Evolutionary conservation across 176 grass and related monocot species (phyloP).

Genomic region (Aechmea fasciata): DNA sequence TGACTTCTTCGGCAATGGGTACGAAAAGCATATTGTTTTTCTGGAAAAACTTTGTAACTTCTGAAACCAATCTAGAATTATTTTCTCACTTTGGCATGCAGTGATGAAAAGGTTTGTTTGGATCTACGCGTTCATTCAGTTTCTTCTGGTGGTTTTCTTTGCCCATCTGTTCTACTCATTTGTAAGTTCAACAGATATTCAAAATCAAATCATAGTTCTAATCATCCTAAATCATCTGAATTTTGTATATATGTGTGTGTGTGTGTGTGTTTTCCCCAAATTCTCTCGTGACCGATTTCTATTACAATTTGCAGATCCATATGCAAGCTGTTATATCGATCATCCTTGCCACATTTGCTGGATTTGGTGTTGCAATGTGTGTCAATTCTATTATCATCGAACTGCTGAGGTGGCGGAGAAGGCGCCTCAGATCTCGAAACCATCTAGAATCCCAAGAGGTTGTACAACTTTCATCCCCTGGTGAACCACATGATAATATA

Average conservation of each 20-base stretch:
- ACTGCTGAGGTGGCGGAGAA: slow-evolving; percentile 35
- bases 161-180: slow-evolving; percentile 71
- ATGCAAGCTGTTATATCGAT: slow-evolving; percentile 80
- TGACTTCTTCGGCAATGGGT: slow-evolving; percentile 83
- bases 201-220: background rate
- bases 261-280: background rate
- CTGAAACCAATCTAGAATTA: background rate
- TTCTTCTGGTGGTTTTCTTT: slow-evolving; percentile 77
- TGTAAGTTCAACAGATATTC: slow-evolving; percentile 35
- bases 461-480: background rate
- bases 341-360: slow-evolving; percentile 81
- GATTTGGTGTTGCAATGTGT: slow-evolving; percentile 81
- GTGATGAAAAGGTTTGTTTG: slow-evolving; percentile 67
- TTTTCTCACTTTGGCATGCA: slow-evolving; percentile 5
- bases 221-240: too few species aligned
- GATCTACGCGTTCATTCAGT: slow-evolving; percentile 54
- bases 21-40: background rate
- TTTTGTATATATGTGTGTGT: too few species aligned
- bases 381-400: slow-evolving; percentile 58
- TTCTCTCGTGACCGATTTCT: background rate
- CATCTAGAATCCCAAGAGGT: background rate
- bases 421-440: background rate
- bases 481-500: background rate
- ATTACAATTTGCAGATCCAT: slow-evolving; percentile 50
- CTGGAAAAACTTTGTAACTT: background rate